phyloP scores from a whole-genome alignment of 495 filamentous ascomycete genomes.

The Jackrogersella multiformis region DNA sequence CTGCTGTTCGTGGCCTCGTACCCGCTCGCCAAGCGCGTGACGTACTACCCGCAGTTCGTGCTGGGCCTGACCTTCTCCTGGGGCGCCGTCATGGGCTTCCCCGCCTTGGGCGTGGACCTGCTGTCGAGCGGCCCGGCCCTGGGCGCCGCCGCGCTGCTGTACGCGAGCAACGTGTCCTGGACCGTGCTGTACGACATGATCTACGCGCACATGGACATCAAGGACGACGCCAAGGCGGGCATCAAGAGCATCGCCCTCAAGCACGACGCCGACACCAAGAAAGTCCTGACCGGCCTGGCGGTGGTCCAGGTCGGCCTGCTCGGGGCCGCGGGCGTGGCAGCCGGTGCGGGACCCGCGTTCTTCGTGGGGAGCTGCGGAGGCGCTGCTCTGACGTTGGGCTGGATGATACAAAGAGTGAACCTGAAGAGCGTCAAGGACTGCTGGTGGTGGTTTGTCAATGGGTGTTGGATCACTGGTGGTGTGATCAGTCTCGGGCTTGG shows the following conservation, averaged over 20 bases:
- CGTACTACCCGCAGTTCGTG: slow-evolving; percentile 93
- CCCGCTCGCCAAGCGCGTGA: slow-evolving; percentile 91
- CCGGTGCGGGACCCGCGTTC: slow-evolving; percentile 84
- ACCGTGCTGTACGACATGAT: slow-evolving; percentile 98
- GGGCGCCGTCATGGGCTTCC: slow-evolving; percentile 97
- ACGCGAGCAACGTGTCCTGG: slow-evolving; percentile 90
- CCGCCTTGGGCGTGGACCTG: slow-evolving; percentile 86
- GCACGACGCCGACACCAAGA: slow-evolving; percentile 88
- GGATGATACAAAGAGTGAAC: slow-evolving; percentile 90
- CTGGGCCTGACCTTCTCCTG: slow-evolving; percentile 94
- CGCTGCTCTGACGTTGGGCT: slow-evolving; percentile 74
- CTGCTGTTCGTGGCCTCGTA: slow-evolving; percentile 83
- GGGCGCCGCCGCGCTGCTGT: slow-evolving; percentile 75
- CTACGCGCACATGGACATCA: slow-evolving; percentile 98
- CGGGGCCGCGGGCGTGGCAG: slow-evolving; percentile 74
- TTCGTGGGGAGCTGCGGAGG: slow-evolving; percentile 87
- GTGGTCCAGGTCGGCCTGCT: slow-evolving; percentile 81
- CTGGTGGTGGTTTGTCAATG: slow-evolving; percentile 94
- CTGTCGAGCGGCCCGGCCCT: slow-evolving; percentile 70
- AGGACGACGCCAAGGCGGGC: slow-evolving; percentile 88
- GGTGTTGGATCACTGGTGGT: slow-evolving; percentile 66
- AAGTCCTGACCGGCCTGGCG: slow-evolving; percentile 79
- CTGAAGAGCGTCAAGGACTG: slow-evolving; percentile 85
- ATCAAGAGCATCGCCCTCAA: slow-evolving; percentile 95
- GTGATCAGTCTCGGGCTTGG: slow-evolving; percentile 61